Conservation (phyloP, 257 asterid species). For the Solanum gracilifrons region DNA sequence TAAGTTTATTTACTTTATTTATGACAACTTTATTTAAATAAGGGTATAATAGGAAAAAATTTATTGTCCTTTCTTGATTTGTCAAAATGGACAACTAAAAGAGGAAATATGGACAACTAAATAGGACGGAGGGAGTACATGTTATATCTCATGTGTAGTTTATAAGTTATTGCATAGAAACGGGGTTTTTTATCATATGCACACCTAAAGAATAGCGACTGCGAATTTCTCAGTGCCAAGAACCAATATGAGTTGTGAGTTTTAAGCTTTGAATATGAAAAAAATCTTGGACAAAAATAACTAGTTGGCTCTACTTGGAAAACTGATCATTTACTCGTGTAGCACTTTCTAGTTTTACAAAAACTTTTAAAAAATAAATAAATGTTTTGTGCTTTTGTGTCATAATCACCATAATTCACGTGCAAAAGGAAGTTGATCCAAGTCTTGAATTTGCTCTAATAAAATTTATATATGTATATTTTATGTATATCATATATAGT, state of each 20-base stretch:
- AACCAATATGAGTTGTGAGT: not conserved
- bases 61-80: too few species aligned
- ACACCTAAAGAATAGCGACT: fast-evolving
- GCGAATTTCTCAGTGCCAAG: too few species aligned
- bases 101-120: too few species aligned
- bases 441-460: not conserved
- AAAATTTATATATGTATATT: not conserved
- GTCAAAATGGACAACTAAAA: too few species aligned
- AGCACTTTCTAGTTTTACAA: not conserved
- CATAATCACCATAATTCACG: not conserved
- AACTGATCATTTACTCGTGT: not conserved
- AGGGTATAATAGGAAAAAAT: too few species aligned
- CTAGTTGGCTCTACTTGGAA: not conserved
- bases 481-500: not conserved
- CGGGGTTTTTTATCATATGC: fast-evolving
- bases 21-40: too few species aligned
- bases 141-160: too few species aligned
- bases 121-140: too few species aligned
- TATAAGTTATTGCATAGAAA: too few species aligned
- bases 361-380: not conserved
- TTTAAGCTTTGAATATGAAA: too few species aligned
- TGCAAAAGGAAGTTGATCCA: not conserved
- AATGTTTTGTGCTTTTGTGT: not conserved
- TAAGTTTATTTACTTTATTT: too few species aligned
- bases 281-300: too few species aligned